Conservation (phyloP, 1,139 yeast genomes). For the Yamadazyma sp. region DNA sequence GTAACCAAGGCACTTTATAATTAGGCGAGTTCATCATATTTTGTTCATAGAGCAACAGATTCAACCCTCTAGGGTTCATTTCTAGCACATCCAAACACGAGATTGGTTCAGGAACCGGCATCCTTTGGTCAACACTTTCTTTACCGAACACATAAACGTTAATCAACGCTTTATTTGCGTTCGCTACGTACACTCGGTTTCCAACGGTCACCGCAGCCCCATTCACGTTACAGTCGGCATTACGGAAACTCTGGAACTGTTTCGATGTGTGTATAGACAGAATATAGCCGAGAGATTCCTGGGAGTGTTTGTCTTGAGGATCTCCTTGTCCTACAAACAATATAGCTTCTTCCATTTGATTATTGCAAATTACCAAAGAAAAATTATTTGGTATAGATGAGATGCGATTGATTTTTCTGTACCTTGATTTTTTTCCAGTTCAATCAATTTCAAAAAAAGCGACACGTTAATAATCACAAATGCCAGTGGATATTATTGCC, state of each 20-base stretch:
- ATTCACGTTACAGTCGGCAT: slow-evolving; percentile 49
- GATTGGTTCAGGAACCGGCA: slow-evolving; percentile 83
- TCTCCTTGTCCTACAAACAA: slow-evolving; percentile 55
- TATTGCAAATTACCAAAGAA: neutral
- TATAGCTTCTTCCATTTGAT: slow-evolving; percentile 58
- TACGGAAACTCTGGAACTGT: slow-evolving; percentile 52
- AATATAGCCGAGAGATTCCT: slow-evolving; percentile 49
- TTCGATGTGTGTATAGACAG: slow-evolving; percentile 53
- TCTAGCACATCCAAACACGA: slow-evolving; percentile 54
- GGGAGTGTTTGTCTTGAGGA: slow-evolving; percentile 45
- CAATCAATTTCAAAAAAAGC: neutral
- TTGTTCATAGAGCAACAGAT: slow-evolving; percentile 5
- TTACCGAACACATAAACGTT: slow-evolving; percentile 75
- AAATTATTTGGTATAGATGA: slow-evolving; percentile 2
- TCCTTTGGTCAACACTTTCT: slow-evolving; percentile 79
- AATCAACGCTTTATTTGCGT: slow-evolving; percentile 67
- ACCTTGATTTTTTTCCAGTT: too few species aligned
- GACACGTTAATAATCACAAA: slow-evolving; percentile 20
- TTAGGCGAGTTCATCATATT: slow-evolving; percentile 20
- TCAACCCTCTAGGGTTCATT: slow-evolving; percentile 25
- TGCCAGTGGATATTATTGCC: slow-evolving; percentile 84
- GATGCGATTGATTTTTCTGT: slow-evolving; percentile 5
- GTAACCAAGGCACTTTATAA: slow-evolving; percentile 63
- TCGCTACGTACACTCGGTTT: slow-evolving; percentile 59
- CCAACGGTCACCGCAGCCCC: slow-evolving; percentile 47